Evolutionary conservation across 495 filamentous ascomycete species (phyloP).

Genomic region (Lindgomyces ingoldianus): DNA sequence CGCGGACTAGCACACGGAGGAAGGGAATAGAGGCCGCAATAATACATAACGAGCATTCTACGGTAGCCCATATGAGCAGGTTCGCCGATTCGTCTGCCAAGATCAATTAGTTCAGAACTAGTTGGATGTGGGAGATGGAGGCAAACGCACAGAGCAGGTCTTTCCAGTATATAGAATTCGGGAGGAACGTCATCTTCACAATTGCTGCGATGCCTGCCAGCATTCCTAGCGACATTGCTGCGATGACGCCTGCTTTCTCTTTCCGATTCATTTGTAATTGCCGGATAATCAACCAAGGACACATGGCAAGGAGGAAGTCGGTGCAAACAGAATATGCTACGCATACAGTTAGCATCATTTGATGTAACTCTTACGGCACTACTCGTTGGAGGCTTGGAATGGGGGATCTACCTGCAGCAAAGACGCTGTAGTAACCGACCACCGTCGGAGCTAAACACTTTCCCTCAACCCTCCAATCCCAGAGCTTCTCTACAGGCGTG

Average conservation of each 20-base stretch:
- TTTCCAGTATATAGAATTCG: not conserved
- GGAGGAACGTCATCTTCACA: constrained; percentile 13
- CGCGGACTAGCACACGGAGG: constrained; percentile 13
- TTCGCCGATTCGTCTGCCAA: too few relatives aligned
- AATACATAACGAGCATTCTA: constrained; percentile 10
- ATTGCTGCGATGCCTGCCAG: constrained; percentile 35
- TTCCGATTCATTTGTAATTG: constrained; percentile 46
- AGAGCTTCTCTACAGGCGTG: constrained; percentile 8
- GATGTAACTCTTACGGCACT: not conserved
- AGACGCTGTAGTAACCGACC: constrained; percentile 1
- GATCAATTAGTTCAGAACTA: not conserved
- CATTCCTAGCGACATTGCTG: constrained; percentile 50
- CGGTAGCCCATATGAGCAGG: constrained; percentile 16
- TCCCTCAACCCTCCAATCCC: constrained; percentile 5
- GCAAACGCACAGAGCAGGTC: not conserved
- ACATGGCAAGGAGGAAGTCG: constrained; percentile 51
- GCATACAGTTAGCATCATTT: not conserved
- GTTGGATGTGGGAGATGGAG: not conserved
- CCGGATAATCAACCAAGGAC: constrained; percentile 51
- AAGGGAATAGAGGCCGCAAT: constrained; percentile 22
- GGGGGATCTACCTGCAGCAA: constrained; percentile 10
- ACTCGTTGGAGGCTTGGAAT: not conserved
- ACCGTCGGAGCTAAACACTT: constrained; percentile 7
- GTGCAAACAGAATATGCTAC: constrained; percentile 48
- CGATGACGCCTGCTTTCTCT: constrained; percentile 49